These are phyloP conservation scores for Tephrocybe sp. DNA, from an alignment of 768 basidiomycete species.

Conservation along the genomic window DNA sequence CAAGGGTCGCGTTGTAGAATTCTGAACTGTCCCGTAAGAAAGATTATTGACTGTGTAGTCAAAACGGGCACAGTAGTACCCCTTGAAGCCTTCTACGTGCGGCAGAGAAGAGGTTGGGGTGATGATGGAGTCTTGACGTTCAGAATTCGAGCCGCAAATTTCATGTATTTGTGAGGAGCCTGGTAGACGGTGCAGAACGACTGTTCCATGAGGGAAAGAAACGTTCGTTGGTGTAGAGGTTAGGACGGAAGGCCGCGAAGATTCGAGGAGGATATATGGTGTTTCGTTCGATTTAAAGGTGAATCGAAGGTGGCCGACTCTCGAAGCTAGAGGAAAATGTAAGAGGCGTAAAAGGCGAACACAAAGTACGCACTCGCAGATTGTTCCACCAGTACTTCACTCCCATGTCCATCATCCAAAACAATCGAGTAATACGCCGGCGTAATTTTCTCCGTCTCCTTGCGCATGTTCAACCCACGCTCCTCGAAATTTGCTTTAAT, in stretches of 20 bases:
- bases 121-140: conserved; percentile 71
- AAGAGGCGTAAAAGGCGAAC: not conserved
- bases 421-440: conserved; percentile 58
- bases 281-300: conserved; percentile 42
- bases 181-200: conserved; percentile 32
- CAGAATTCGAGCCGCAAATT: conserved; percentile 63
- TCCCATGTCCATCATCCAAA: conserved; percentile 50
- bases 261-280: conserved; percentile 67
- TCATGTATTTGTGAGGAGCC: conserved; percentile 35
- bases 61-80: conserved; percentile 63
- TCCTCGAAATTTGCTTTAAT: conserved; percentile 56
- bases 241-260: conserved; percentile 59
- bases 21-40: conserved; percentile 49
- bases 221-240: conserved; percentile 46
- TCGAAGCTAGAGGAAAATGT: conserved; percentile 50
- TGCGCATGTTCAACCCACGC: conserved; percentile 52
- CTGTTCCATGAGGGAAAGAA: conserved; percentile 52
- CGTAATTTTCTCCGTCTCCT: conserved; percentile 50
- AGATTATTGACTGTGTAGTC: conserved; percentile 28
- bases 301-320: conserved; percentile 73
- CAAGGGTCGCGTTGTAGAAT: conserved; percentile 33
- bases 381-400: conserved; percentile 54
- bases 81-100: conserved; percentile 40
- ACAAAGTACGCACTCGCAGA: conserved; percentile 50
- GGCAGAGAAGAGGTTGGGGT: conserved; percentile 46